Base-by-base conservation (phyloP, 257 asterid genomes). In the Scutellaria galericulata region DNA sequence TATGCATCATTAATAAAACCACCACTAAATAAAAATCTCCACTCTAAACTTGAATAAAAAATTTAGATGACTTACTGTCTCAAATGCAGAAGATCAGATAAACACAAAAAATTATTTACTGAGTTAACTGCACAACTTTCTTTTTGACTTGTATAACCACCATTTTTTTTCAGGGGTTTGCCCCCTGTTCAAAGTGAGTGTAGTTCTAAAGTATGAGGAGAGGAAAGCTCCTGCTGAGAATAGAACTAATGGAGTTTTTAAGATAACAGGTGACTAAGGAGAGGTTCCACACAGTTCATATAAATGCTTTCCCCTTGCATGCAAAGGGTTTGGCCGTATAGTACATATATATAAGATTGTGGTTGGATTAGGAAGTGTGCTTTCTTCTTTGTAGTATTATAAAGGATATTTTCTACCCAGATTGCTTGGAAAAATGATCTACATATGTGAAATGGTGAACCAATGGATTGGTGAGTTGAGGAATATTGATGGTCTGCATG, bases 1-100 rank as follows among this genome's bases (percentile, higher is more conserved):
- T 27, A 62, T 68, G 10, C 66, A 40, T 9, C n/a, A 67, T n/a
- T 40, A 18, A 22, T 40, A 64, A 54, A 44, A 52, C 71, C 78
- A 67, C 31, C 53, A 73, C 48, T 20, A 44, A 12, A 20, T 18
- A 46, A 47, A 52, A 66, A 14, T 66, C 31, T 63, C 8, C 20
- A 46, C 42, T 50, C 7, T 35, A 10, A 52, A 24, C 51, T 64
- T 71, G 58, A 75, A 37, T 62, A 35, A 66, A 63, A 59, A 2
- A 3, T 10, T 20, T 1, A 48, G 57, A 64, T 52, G 37, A 57
- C 48, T 18, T 53, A 13, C 62, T 10, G 7, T 13, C 61, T 22
- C 71, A 78, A 51, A 56, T 40, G 4, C 22, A 51, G 40, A 53
- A 46, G 27, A 72, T 12, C 13, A 41, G 18, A 37, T n/a, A 68